A percentile compares a stretch with the other conserved stretches of the same genome.
phyloP scores from a whole-genome alignment of 305 asterid species.

The Fraxinus dipetala region DNA sequence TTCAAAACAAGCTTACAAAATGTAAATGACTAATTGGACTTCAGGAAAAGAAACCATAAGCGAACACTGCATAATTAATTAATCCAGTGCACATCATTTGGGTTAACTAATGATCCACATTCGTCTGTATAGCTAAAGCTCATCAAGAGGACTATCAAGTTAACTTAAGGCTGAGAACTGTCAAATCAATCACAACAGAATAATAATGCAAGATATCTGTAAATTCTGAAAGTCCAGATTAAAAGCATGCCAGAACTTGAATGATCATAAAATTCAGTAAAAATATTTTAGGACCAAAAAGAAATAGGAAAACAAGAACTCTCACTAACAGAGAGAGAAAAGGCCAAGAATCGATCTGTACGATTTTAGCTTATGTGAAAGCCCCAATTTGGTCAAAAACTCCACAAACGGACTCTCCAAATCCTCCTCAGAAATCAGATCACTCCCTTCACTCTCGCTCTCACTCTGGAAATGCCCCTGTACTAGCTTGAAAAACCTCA shows the following conservation, averaged over 20 bases:
- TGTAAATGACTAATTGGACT: not conserved
- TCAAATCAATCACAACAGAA: conserved; percentile 7
- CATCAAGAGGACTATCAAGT: not conserved
- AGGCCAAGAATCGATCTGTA: conserved; percentile 43
- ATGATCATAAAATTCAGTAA: not conserved
- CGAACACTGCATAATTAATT: not conserved
- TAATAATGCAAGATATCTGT: not conserved
- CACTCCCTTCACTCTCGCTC: conserved; percentile 32
- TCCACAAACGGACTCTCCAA: conserved; percentile 69
- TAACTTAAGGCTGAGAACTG: not conserved
- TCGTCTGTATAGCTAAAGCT: not conserved
- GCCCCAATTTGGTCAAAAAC: conserved; percentile 57
- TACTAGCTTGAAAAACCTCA: conserved; percentile 79
- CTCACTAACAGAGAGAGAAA: conserved; percentile 37
- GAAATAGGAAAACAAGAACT: conserved; percentile 19
- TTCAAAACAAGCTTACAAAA: not conserved
- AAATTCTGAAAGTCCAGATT: not conserved
- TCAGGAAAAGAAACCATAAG: not conserved
- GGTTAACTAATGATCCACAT: not conserved
- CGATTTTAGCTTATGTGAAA: conserved; percentile 83
- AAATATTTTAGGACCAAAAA: not conserved
- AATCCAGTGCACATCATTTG: not conserved
- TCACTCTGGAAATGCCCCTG: conserved; percentile 49
- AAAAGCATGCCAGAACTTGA: not conserved
- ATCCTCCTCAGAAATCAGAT: conserved; percentile 61